Evolutionary conservation across 1,284 basidiomycete species (phyloP).

Genomic region (Leccinum insigne): DNA sequence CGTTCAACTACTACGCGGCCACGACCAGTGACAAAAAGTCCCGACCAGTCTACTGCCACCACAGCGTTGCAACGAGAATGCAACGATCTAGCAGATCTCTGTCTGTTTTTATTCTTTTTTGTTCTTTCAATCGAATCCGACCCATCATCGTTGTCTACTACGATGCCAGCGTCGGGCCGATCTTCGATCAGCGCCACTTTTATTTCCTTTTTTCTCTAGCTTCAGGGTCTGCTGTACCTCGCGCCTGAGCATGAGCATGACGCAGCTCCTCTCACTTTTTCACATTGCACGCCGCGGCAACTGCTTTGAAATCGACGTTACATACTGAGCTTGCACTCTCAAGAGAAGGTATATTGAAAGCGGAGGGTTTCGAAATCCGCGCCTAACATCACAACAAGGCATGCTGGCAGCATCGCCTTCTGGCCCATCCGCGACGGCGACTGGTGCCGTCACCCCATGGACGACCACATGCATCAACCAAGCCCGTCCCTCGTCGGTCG

Average conservation of each 20-base stretch:
- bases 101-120: neutral
- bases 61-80: neutral
- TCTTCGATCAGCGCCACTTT: neutral
- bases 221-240: neutral
- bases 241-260: neutral
- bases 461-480: neutral
- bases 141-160: neutral
- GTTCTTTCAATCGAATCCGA: neutral
- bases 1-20: no score
- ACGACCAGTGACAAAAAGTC: no score
- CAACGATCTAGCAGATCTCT: neutral
- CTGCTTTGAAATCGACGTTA: neutral
- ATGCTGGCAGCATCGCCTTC: neutral
- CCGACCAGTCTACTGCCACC: no score
- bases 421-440: neutral
- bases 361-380: neutral
- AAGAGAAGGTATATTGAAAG: neutral
- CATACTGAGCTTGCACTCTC: neutral
- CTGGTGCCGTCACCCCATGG: neutral
- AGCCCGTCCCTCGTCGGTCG: neutral
- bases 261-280: neutral
- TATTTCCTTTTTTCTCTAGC: neutral
- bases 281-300: neutral
- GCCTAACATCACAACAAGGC: neutral
- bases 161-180: neutral